Evolutionary conservation across 2,329 filamentous ascomycete genomes (phyloP), one percentile per base, ranked within the genome.

Genomic region (Penicillium sp.): DNA sequence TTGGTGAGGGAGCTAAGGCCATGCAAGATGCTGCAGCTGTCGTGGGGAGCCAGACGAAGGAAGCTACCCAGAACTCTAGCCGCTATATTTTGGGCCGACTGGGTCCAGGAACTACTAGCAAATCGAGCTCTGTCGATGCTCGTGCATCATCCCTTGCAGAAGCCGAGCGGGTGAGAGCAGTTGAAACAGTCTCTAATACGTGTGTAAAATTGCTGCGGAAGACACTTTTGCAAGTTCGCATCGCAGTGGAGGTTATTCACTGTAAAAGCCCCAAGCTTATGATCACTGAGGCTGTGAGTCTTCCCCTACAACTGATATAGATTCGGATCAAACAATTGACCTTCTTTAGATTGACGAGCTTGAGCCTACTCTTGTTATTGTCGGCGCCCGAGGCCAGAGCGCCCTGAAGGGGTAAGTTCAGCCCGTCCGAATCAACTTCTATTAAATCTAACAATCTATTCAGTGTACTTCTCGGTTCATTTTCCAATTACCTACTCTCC

Each of bases 181-280:
- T 93, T n/a, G 85, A 91, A 59, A 85, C 88, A 54, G 92, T 99
- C 57, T 92, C 90, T 1, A 85, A 93, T 53, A 85, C 89, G 31
- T 90, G 96, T 51, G 84, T 94, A n/a, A 89, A 88, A 62, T 78
- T 97, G 44, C 77, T 99, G 56, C 84, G 93, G 57, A 96, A 96
- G 81, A 99, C 94, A 1, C 85, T 89, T 61, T 79, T 99, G 55
- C 93, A 99, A 72, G 92, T 97, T 47, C 86, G 92, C 55, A 89
- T 97, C 46, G 91, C 96, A 49, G 88, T 99, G 31, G 94, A 99
- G 75, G 93, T 97, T 26, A 88, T 99, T 63, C 94, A 97, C 75
- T 97, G 94, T 86, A 97, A 97, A 81, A 97, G 90, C 68, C 92
- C 94, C 4, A 93, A 94, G 73, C 92, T 97, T 72, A 83, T 97